phyloP scores from a whole-genome alignment of 495 filamentous ascomycete genomes.

The Hypoxylon perforatum region DNA sequence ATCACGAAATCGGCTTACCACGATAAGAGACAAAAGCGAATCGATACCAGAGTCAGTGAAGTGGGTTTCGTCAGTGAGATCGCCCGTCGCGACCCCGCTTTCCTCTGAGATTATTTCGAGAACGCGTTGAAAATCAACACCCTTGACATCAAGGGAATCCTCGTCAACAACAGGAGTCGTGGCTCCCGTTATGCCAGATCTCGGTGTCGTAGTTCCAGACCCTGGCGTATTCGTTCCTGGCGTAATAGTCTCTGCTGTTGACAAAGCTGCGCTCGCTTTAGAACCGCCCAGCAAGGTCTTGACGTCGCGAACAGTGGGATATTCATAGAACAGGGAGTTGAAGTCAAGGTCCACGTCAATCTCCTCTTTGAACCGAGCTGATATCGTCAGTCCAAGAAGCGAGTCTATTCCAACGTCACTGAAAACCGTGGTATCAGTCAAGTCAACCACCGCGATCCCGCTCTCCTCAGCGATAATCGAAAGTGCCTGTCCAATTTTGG shows the following conservation, averaged over 20 bases:
- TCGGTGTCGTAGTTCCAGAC: too few relatives aligned
- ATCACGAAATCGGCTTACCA: constrained; percentile 53
- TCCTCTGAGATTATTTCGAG: constrained; percentile 48
- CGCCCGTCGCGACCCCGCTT: constrained; percentile 61
- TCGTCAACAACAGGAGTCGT: too few relatives aligned
- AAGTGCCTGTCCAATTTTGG: background rate
- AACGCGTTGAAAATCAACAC: too few relatives aligned
- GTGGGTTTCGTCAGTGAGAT: constrained; percentile 56
- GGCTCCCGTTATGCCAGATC: too few relatives aligned
- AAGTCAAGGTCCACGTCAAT: constrained; percentile 60
- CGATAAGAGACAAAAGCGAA: constrained; percentile 58
- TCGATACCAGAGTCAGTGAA: constrained; percentile 60
- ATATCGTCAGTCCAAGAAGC: constrained; percentile 50
- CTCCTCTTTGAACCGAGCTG: constrained; percentile 52
- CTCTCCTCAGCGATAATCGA: constrained; percentile 59
- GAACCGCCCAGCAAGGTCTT: constrained; percentile 42
- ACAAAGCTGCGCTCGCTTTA: background rate
- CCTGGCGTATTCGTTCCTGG: too few relatives aligned
- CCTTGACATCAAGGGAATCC: too few relatives aligned
- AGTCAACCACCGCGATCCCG: constrained; percentile 53
- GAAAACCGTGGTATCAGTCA: constrained; percentile 53
- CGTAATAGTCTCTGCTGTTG: too few relatives aligned
- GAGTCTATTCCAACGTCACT: constrained; percentile 55
- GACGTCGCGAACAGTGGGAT: constrained; percentile 58
- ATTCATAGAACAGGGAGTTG: constrained; percentile 67